phyloP scores from a whole-genome alignment of 768 basidiomycete species.

The Rhodocollybia butyracea region DNA sequence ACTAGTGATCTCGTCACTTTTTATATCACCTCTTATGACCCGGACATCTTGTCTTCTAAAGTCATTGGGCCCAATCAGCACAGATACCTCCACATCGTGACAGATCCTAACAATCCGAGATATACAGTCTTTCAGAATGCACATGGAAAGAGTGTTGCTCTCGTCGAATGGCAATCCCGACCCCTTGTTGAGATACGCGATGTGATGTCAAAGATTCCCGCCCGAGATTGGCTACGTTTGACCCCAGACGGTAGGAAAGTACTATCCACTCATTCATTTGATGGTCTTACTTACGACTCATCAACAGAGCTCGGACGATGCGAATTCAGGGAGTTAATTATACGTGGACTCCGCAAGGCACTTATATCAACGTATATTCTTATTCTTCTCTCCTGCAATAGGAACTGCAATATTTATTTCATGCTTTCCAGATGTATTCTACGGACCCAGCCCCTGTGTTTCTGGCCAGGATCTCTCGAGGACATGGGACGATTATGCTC shows the following conservation, averaged over 20 bases:
- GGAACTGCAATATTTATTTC: constrained; percentile 19
- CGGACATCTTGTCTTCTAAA: constrained; percentile 50
- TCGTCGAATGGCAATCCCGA: constrained; percentile 55
- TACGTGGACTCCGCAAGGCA: constrained; percentile 53
- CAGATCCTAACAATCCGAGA: constrained; percentile 43
- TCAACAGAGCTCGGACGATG: too few relatives aligned
- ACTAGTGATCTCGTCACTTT: constrained; percentile 30
- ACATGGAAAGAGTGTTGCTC: constrained; percentile 44
- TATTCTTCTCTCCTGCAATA: background rate
- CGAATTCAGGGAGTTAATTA: constrained; percentile 48
- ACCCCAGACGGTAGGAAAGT: constrained; percentile 40
- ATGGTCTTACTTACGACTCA: constrained; percentile 43
- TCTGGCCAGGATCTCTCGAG: constrained; percentile 46
- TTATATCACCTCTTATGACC: constrained; percentile 48
- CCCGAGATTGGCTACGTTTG: constrained; percentile 52
- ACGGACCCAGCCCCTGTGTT: constrained; percentile 35
- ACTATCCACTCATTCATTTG: background rate
- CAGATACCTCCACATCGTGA: too few relatives aligned
- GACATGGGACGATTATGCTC: constrained; percentile 41
- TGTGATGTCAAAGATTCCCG: constrained; percentile 41
- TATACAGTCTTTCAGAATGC: constrained; percentile 52
- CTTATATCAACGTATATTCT: constrained; percentile 47
- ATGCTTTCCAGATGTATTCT: constrained; percentile 48
- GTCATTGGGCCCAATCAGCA: too few relatives aligned
- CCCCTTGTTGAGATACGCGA: constrained; percentile 53